Evolutionary conservation across 768 basidiomycete genomes (phyloP), one percentile per base, ranked within the genome.

Genomic region (Mycena belliarum): DNA sequence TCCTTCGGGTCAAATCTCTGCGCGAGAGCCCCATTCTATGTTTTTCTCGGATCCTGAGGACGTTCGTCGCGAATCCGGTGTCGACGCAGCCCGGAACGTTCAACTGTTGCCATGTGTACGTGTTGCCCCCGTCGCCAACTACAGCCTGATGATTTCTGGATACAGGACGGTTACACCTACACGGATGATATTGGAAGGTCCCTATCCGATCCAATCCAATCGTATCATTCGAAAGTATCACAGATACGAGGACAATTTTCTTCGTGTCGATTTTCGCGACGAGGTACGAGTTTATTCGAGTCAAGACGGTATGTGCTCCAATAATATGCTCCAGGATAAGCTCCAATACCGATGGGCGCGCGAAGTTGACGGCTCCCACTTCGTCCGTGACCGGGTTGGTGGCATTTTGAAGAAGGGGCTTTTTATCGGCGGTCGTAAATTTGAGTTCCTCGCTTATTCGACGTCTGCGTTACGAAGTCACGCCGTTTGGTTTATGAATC

Each of bases 361-460:
- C 11, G 82, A 83, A 37, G 83, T 88, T 6, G 87, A 91, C 59
- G 82, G 82, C 0, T 67, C 72, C 2, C 67, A 73, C 15, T 85
- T 87, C 67, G 75, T 92, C 2, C 70, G 76, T 20, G 74, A 81
- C 38, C 81, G 85, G 12, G 87, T 90, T 14, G 85, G 85, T 2
- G 72, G 69, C 5, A 75, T 79, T 16, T 69, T 93, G 38, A 84
- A 85, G 65, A 35, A 73, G 1, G 93, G 93, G 0, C 86, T 95
- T 51, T 68, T 76, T 29, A 76, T 95, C 26, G 92, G 82, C 9
- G 89, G 89, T 1, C 81, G 87, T 37, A 66, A 71, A 7, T 94
- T 91, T 59, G 83, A 93, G 57, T 93, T 94, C 66, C 75, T 95
- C 28, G 93, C 87, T 0, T 94, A 93, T 65, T 94, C 92, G 0